Percentiles rank a stretch among this genome's conserved stretches.
phyloP scores from a whole-genome alignment of 257 asterid species.

The Salvia miltiorrhiza region DNA sequence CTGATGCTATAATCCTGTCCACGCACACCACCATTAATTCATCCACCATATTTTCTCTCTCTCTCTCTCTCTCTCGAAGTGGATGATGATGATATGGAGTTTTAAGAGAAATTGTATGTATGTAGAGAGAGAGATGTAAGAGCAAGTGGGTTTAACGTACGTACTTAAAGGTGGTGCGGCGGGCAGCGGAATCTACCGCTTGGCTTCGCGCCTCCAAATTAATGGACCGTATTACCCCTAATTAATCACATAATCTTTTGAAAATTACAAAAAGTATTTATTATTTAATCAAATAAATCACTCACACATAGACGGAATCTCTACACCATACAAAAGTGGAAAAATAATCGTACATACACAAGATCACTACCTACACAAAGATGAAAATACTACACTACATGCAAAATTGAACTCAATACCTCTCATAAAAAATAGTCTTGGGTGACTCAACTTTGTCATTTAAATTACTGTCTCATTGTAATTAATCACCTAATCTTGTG shows the following conservation, averaged over 20 bases:
- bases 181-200: not conserved
- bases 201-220: not conserved
- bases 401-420: too few species aligned
- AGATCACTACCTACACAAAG: too few species aligned
- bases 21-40: constrained; percentile 51
- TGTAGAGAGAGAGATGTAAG: not conserved
- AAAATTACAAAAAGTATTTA: too few species aligned
- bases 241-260: not conserved
- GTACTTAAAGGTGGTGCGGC: constrained; percentile 10
- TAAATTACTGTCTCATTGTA: too few species aligned
- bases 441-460: too few species aligned
- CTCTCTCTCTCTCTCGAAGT: not conserved
- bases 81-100: not conserved
- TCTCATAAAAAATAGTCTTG: too few species aligned
- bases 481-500: too few species aligned
- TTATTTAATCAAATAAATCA: too few species aligned
- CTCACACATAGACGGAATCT: too few species aligned
- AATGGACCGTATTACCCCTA: not conserved
- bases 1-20: constrained; percentile 27
- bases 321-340: too few species aligned
- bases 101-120: not conserved
- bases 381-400: too few species aligned
- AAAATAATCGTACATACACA: too few species aligned
- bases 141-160: constrained; percentile 16
- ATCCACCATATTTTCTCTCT: constrained; percentile 56